phyloP scores from a whole-genome alignment of 2,329 filamentous ascomycete genomes.

The Pseudogymnoascus sp. region DNA sequence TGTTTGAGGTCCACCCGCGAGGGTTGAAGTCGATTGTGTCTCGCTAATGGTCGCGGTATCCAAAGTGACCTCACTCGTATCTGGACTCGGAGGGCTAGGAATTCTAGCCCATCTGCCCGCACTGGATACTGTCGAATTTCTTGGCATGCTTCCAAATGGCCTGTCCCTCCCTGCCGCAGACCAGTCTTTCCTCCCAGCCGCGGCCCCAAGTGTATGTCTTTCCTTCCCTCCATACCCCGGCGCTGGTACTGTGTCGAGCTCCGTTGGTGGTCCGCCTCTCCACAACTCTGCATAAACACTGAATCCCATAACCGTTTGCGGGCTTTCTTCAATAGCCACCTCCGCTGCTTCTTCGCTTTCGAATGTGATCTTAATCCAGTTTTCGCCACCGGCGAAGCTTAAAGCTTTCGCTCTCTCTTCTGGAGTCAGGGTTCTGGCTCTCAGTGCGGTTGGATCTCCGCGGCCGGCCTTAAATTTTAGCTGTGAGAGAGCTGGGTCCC shows the following conservation, averaged over 20 bases:
- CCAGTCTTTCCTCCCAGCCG: background rate
- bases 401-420: slow-evolving; percentile 75
- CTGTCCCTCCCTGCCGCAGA: background rate
- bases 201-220: background rate
- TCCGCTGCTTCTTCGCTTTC: slow-evolving; percentile 66
- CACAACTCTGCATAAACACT: slow-evolving; percentile 65
- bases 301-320: slow-evolving; percentile 63
- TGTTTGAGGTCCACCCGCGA: slow-evolving; percentile 13
- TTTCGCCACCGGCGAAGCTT: slow-evolving; percentile 70
- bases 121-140: background rate
- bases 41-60: slow-evolving; percentile 44
- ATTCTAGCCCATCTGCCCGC: background rate
- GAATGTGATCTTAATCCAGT: slow-evolving; percentile 88
- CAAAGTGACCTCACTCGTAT: slow-evolving; percentile 36
- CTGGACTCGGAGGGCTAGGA: background rate
- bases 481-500: slow-evolving; percentile 66
- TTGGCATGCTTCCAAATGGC: slow-evolving; percentile 2
- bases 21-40: slow-evolving; percentile 21
- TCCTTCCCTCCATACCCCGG: background rate
- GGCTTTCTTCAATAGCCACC: slow-evolving; percentile 59
- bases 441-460: slow-evolving; percentile 62
- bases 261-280: slow-evolving; percentile 52
- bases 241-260: slow-evolving; percentile 53
- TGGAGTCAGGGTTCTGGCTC: slow-evolving; percentile 54
- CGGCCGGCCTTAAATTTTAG: slow-evolving; percentile 66